A percentile compares a stretch with the other conserved stretches of the same genome.
phyloP scores from a whole-genome alignment of 768 basidiomycete genomes.

The Coprinopsis cinerea region DNA sequence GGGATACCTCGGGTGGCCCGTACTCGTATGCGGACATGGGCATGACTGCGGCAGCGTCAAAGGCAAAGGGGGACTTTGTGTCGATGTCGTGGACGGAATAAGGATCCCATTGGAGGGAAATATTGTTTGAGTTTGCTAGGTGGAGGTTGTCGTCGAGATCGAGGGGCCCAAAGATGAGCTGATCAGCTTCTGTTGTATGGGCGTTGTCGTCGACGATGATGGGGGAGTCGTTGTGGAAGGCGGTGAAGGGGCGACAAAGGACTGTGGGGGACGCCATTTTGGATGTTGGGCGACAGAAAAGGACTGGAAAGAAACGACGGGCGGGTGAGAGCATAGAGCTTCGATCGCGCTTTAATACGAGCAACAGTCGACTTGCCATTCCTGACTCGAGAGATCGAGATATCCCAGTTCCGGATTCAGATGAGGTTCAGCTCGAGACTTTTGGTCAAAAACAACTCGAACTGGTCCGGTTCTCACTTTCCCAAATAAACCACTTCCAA shows the following conservation, averaged over 20 bases:
- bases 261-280: slow-evolving; percentile 40
- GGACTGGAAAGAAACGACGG: slow-evolving; percentile 7
- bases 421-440: background rate
- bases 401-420: background rate
- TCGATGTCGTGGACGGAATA: slow-evolving; percentile 33
- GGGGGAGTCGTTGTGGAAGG: slow-evolving; percentile 24
- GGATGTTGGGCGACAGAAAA: slow-evolving; percentile 20
- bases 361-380: slow-evolving; percentile 12
- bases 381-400: slow-evolving; percentile 8
- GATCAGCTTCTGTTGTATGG: slow-evolving; percentile 37
- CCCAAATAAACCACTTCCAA: background rate
- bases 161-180: slow-evolving; percentile 53
- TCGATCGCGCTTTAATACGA: slow-evolving; percentile 22
- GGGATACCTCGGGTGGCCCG: slow-evolving; percentile 34
- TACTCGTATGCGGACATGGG: slow-evolving; percentile 26
- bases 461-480: background rate
- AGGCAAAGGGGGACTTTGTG: slow-evolving; percentile 38
- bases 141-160: slow-evolving; percentile 45
- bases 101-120: slow-evolving; percentile 33
- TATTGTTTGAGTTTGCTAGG: no score
- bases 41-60: slow-evolving; percentile 21
- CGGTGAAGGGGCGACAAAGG: slow-evolving; percentile 27
- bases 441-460: background rate
- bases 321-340: slow-evolving; percentile 7
- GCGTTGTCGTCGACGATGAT: slow-evolving; percentile 33